Evolutionary conservation across 106 monocot species (phyloP).

Genomic region (Apostasia shenzhenica): DNA sequence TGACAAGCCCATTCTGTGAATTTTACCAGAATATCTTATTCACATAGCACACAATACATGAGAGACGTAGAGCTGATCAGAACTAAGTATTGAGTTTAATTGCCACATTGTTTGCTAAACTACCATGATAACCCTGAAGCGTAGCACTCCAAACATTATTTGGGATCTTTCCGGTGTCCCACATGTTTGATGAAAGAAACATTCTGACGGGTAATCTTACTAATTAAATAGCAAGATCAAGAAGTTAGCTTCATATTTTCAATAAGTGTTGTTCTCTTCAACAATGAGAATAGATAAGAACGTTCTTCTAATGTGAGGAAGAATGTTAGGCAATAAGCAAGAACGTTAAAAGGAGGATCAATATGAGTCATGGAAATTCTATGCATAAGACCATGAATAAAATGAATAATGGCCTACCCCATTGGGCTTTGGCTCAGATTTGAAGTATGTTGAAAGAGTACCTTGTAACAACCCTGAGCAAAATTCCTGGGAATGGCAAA

Average conservation of each 20-base stretch:
- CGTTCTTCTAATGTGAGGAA: no score
- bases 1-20: slow-evolving; percentile 52
- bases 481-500: slow-evolving; percentile 45
- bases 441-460: slow-evolving; percentile 50
- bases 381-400: not conserved
- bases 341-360: not conserved
- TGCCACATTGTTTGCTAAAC: no score
- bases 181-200: no score
- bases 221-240: no score
- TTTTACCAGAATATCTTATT: slow-evolving; percentile 8
- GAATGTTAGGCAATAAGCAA: no score
- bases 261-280: no score
- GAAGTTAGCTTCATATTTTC: no score
- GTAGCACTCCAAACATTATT: no score
- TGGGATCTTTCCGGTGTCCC: no score
- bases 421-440: slow-evolving; percentile 72
- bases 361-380: not conserved
- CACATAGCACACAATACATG: not conserved
- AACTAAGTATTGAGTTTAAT: not conserved
- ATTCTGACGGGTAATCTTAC: no score
- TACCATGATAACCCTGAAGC: no score
- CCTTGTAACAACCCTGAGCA: slow-evolving; percentile 53
- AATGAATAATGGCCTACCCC: slow-evolving; percentile 27
- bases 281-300: no score
- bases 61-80: not conserved